Evolutionary conservation across 2,329 filamentous ascomycete species (phyloP).

Genomic region (Colletotrichum tabaci): DNA sequence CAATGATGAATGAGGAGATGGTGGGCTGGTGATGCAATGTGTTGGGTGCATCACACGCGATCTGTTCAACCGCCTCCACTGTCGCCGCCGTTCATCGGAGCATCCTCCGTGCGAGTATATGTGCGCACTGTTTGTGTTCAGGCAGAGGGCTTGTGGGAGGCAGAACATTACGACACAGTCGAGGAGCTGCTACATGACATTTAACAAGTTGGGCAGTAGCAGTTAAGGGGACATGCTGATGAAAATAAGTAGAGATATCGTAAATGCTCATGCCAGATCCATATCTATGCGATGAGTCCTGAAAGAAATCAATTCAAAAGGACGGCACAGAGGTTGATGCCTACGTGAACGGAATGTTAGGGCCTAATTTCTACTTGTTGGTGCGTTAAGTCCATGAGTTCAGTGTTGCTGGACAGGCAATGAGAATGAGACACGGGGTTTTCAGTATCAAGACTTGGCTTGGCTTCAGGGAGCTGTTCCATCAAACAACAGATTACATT

Average conservation of each 20-base stretch:
- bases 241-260: no score
- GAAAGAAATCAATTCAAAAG: neutral
- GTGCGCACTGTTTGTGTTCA: conserved; percentile 1
- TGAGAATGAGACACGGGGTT: conserved; percentile 13
- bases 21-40: neutral
- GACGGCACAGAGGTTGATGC: conserved; percentile 1
- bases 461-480: neutral
- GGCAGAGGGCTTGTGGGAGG: neutral
- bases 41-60: neutral
- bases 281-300: neutral
- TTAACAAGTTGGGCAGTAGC: neutral
- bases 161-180: neutral
- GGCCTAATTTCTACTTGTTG: neutral
- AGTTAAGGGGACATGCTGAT: no score
- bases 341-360: neutral
- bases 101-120: conserved; percentile 15
- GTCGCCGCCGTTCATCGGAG: conserved; percentile 17
- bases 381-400: neutral
- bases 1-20: neutral
- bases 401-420: neutral
- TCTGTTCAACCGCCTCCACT: conserved; percentile 10
- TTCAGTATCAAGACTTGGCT: neutral
- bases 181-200: neutral
- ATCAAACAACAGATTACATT: neutral
- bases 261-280: neutral